phyloP scores from a whole-genome alignment of 768 basidiomycete species.

The Amanita brunnescens region DNA sequence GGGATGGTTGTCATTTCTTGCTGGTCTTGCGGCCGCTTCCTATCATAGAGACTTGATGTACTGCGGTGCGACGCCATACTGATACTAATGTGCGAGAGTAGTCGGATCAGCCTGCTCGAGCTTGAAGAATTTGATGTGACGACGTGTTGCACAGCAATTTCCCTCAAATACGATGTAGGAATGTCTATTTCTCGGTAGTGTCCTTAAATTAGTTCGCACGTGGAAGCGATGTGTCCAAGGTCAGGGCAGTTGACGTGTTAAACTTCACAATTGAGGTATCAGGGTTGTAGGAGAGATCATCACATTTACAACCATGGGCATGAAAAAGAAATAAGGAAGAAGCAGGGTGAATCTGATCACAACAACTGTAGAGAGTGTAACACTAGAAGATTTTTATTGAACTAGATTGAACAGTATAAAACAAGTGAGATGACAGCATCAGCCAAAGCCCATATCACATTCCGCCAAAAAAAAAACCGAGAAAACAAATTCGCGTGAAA shows the following conservation, averaged over 20 bases:
- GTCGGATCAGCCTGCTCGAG: background rate
- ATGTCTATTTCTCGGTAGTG: too few species aligned
- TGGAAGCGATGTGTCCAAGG: slow-evolving; percentile 79
- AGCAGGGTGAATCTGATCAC: too few species aligned
- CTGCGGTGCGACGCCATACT: background rate
- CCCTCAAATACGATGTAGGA: slow-evolving; percentile 39
- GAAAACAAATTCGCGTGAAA: background rate
- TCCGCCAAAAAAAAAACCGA: background rate
- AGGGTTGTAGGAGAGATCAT: slow-evolving; percentile 67
- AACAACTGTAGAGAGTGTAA: too few species aligned
- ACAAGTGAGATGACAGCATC: too few species aligned
- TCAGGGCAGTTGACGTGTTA: slow-evolving; percentile 68
- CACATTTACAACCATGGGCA: too few species aligned
- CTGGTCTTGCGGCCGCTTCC: slow-evolving; percentile 19
- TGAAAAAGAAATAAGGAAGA: too few species aligned
- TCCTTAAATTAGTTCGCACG: too few species aligned
- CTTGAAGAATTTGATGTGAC: background rate
- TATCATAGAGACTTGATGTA: slow-evolving; percentile 34
- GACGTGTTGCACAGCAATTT: slow-evolving; percentile 4
- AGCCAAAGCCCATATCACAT: too few species aligned
- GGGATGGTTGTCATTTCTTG: slow-evolving; percentile 11
- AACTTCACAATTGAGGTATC: slow-evolving; percentile 69
- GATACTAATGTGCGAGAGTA: too few species aligned
- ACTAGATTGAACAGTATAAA: slow-evolving; percentile 55
- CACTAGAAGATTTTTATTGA: too few species aligned